phyloP scores from a whole-genome alignment of 83 land plant species.

The Diphasiastrum complanatum region DNA sequence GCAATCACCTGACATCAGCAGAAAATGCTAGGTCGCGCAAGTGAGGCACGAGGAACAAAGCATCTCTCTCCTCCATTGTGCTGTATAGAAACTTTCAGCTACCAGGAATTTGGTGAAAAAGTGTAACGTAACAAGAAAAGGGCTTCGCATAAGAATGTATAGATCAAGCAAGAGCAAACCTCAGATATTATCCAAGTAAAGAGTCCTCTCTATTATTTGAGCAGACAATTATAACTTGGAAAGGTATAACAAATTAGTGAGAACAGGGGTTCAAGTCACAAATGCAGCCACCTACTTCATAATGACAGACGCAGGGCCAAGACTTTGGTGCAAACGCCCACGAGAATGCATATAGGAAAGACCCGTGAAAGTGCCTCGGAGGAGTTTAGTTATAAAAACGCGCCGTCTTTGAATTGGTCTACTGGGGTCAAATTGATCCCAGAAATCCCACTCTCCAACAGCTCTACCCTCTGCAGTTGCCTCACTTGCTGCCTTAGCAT shows the following conservation, averaged over 20 bases:
- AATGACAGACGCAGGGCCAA: slow-evolving; percentile 93
- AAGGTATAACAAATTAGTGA: too few species aligned
- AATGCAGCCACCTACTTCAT: slow-evolving; percentile 54
- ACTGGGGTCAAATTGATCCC: slow-evolving; percentile 52
- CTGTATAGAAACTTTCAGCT: slow-evolving; percentile 32
- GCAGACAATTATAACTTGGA: too few species aligned
- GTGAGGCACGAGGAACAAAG: slow-evolving; percentile 54
- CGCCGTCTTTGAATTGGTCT: slow-evolving; percentile 46
- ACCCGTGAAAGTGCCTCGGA: slow-evolving; percentile 67
- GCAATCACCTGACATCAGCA: slow-evolving; percentile 92
- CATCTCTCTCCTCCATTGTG: slow-evolving; percentile 62
- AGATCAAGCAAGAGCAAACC: too few species aligned
- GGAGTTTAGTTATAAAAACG: slow-evolving; percentile 53
- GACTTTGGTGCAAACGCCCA: slow-evolving; percentile 87
- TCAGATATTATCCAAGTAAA: too few species aligned
- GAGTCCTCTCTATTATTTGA: too few species aligned
- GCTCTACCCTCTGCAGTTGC: slow-evolving; percentile 44
- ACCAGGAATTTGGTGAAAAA: not conserved
- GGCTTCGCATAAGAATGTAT: too few species aligned
- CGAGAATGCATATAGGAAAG: slow-evolving; percentile 81
- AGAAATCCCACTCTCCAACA: slow-evolving; percentile 44
- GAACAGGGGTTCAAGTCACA: not conserved
- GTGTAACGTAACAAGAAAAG: too few species aligned
- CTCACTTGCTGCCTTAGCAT: slow-evolving; percentile 66
- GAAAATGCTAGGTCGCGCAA: slow-evolving; percentile 91